Percentiles rank a stretch among this genome's conserved stretches.
These are phyloP conservation scores for Chalciporus sphaerocephalus DNA, from an alignment of 768 basidiomycete genomes.

Conservation along the genomic window DNA sequence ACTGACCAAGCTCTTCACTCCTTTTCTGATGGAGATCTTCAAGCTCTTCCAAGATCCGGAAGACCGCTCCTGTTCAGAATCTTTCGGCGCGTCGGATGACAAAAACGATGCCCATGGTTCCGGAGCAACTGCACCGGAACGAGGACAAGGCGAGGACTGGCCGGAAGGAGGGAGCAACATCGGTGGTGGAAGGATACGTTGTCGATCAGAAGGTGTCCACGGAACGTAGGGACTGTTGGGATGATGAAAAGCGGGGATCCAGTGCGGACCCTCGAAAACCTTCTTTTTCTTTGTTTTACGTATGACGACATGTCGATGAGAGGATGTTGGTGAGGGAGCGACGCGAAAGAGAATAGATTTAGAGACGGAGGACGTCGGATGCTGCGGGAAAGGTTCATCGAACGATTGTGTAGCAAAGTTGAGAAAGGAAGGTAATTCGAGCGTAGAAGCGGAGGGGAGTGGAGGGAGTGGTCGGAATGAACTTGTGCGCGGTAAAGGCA, in stretches of 20 bases:
- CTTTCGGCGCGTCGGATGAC: constrained; percentile 18
- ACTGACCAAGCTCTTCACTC: constrained; percentile 21
- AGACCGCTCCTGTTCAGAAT: constrained; percentile 15
- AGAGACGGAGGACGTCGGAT: constrained; percentile 11
- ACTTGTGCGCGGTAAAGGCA: constrained; percentile 7
- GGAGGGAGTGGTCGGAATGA: constrained; percentile 32
- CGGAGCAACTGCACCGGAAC: constrained; percentile 40
- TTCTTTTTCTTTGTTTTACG: constrained; percentile 20
- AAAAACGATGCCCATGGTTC: constrained; percentile 35
- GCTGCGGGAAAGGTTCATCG: constrained; percentile 7
- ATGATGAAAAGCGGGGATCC: constrained; percentile 41
- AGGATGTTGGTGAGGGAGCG: constrained; percentile 14
- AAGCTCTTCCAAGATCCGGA: constrained; percentile 32
- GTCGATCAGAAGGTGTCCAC: constrained; percentile 43
- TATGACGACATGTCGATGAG: constrained; percentile 8
- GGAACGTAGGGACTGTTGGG: constrained; percentile 56
- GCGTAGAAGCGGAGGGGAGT: constrained; percentile 34
- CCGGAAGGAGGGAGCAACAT: constrained; percentile 32
- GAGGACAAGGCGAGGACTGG: constrained; percentile 34
- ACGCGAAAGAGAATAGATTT: constrained; percentile 15
- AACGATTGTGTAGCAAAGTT: constrained; percentile 25
- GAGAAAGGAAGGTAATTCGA: constrained; percentile 39
- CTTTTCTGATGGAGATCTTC: constrained; percentile 26
- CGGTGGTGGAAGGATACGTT: constrained; percentile 37
- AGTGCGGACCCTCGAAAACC: constrained; percentile 27